Percentiles rank a stretch among this genome's conserved stretches.
Conservation (phyloP, 768 basidiomycete genomes). For the Tylopilus plumbeoviolaceoides region DNA sequence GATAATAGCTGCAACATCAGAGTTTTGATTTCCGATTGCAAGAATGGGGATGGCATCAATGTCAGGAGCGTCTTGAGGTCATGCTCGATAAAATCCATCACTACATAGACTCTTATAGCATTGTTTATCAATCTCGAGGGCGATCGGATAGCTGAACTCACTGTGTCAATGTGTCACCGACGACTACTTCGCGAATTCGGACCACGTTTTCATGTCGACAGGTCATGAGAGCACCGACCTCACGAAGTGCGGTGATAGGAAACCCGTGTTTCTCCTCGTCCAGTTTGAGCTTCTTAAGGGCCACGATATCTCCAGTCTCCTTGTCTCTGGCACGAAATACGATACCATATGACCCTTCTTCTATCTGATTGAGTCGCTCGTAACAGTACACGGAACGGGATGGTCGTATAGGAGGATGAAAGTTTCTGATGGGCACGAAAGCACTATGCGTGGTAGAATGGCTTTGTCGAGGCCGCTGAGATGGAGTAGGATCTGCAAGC, state of each 20-base stretch:
- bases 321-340: conserved; percentile 97
- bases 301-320: conserved; percentile 92
- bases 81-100: conserved; percentile 99
- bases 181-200: conserved; percentile 94
- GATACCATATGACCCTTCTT: conserved; percentile 97
- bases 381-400: conserved; percentile 94
- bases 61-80: conserved; percentile 95
- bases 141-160: conserved; percentile 47
- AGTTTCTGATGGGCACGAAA: conserved; percentile 71
- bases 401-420: conserved; percentile 75
- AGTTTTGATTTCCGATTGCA: conserved; percentile 98
- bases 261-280: conserved; percentile 99
- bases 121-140: conserved; percentile 8
- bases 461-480: conserved; percentile 10
- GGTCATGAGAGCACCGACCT: conserved; percentile 94
- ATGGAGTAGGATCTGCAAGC: conserved; percentile 15
- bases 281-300: conserved; percentile 95
- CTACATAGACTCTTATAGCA: conserved; percentile 84
- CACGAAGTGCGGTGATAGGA: conserved; percentile 93
- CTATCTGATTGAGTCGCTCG: conserved; percentile 94
- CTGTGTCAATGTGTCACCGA: conserved; percentile 98
- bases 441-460: conserved; percentile 45
- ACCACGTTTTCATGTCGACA: conserved; percentile 96
- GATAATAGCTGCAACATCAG: conserved; percentile 90
- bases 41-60: conserved; percentile 93